Percentiles rank a stretch among this genome's conserved stretches.
Evolutionary conservation across 257 asterid genomes (phyloP).

Genomic region (Rubia yunnanensis): DNA sequence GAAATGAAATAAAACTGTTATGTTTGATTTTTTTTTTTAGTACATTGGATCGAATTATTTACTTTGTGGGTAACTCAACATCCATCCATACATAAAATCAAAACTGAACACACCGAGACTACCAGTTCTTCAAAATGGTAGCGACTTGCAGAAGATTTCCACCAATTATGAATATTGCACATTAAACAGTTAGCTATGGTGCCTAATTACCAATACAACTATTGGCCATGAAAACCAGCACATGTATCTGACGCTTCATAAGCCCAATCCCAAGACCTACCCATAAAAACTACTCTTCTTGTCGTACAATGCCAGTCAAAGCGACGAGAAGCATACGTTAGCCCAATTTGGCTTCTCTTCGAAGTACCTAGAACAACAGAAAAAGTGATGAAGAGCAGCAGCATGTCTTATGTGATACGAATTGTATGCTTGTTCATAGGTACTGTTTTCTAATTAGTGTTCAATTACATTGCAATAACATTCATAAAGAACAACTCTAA

Average conservation of each 20-base stretch:
- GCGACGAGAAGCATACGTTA: constrained; percentile 16
- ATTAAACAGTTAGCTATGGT: not conserved
- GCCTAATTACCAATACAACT: not conserved
- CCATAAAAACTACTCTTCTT: not conserved
- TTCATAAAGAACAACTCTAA: too few species aligned
- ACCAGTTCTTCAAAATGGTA: not conserved
- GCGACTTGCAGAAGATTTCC: constrained; percentile 1
- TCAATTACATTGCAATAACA: not conserved
- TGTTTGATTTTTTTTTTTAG: too few species aligned
- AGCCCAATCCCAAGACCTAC: not conserved
- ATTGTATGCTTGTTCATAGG: too few species aligned
- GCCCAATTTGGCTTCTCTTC: constrained; percentile 73
- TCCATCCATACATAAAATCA: not conserved
- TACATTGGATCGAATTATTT: too few species aligned
- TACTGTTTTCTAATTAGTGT: too few species aligned
- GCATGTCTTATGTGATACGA: too few species aligned
- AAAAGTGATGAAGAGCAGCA: not conserved
- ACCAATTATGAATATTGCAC: not conserved
- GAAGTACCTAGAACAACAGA: constrained; percentile 46
- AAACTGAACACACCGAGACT: not conserved
- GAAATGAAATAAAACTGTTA: too few species aligned
- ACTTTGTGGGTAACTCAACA: too few species aligned
- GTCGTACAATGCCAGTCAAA: not conserved
- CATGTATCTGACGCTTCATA: constrained; percentile 1
- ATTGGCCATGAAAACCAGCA: constrained; percentile 3